Evolutionary conservation across 2,329 filamentous ascomycete genomes (phyloP).

Genomic region (Xylariaceae sp.): DNA sequence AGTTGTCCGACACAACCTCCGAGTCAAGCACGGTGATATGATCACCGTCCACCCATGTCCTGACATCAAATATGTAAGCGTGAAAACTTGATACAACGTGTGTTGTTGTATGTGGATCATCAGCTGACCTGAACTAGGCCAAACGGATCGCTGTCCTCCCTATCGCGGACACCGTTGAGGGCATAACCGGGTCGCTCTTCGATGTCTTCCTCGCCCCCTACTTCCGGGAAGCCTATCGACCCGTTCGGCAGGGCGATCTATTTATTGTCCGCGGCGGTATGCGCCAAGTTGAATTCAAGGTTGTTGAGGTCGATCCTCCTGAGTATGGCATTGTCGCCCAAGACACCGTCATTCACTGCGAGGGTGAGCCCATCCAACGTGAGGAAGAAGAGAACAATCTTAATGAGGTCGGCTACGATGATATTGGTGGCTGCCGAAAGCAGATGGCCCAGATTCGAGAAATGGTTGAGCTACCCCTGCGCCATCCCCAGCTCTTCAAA

Average conservation of each 20-base stretch:
- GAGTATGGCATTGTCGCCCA: constrained; percentile 99
- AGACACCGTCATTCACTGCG: constrained; percentile 98
- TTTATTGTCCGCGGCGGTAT: constrained; percentile 98
- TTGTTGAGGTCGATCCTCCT: constrained; percentile 95
- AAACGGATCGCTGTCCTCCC: constrained; percentile 98
- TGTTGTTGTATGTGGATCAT: background rate
- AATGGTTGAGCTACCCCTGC: constrained; percentile 92
- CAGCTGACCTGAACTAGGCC: constrained; percentile 51
- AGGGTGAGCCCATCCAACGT: constrained; percentile 91
- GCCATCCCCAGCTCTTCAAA: constrained; percentile 98
- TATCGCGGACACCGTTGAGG: constrained; percentile 96
- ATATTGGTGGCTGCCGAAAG: constrained; percentile 98
- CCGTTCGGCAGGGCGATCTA: constrained; percentile 92
- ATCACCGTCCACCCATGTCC: constrained; percentile 96
- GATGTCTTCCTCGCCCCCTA: constrained; percentile 99
- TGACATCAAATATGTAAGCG: constrained; percentile 98
- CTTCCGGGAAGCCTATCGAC: constrained; percentile 98
- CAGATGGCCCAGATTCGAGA: constrained; percentile 99
- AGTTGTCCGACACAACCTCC: constrained; percentile 95
- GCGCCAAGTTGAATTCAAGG: constrained; percentile 99
- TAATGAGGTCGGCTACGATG: constrained; percentile 98
- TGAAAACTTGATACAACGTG: background rate
- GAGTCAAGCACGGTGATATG: constrained; percentile 97
- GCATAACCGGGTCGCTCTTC: constrained; percentile 94
- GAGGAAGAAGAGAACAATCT: constrained; percentile 99